Base-by-base conservation (phyloP, 2,329 filamentous ascomycete genomes). In the Akanthomyces lecanii region DNA sequence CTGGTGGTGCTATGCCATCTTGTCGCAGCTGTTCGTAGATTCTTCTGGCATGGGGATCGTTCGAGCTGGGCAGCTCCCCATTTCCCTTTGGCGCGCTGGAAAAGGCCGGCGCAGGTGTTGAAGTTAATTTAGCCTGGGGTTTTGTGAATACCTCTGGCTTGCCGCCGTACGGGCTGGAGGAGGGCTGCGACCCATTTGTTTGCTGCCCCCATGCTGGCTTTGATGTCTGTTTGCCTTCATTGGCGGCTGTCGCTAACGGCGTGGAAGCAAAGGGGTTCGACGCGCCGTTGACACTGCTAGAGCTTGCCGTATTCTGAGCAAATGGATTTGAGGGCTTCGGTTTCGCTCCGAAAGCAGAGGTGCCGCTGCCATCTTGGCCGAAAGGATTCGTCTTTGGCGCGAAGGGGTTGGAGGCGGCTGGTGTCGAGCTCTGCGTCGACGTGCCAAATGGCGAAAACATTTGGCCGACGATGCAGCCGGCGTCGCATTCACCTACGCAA, bases 21-120 rank as follows among this genome's bases (percentile, higher is more conserved):
- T 79, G 81, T n/a, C 76, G 76, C 2, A 88, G 74, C 64, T 82
- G 81, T 10, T 77, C 74, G 64, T 80, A 76, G 36, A 88, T 83
- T 63, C 78, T 81, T 60, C 74, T 77, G 11, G 84, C 81, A 66
- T 79, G 81, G 0, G 73, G 72, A 50, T 78, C 76, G 62, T 71
- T 68, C 5, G 73, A 69, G 42, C 71, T 63, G 61, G 64, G 60
- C 14, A 62, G 51, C 51, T 30, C 7, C n/a, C 52, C 60, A 21
- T 5, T 44, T 40, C 25, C 30, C 11, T 18, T n/a, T 30, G 25
- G 30, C 21, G 12, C 23, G 23, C 30, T 33, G 21, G 51, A 44
- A n/a, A 68, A 68, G 21, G 40, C 40, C 12, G 50, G 44, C 25
- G 58, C 54, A 56, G 61, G 63, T 66, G 62, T 67, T 66, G 62